Percentiles rank a stretch among this genome's conserved stretches.
phyloP scores from a whole-genome alignment of 768 basidiomycete genomes.

The Leccinum variicolor region DNA sequence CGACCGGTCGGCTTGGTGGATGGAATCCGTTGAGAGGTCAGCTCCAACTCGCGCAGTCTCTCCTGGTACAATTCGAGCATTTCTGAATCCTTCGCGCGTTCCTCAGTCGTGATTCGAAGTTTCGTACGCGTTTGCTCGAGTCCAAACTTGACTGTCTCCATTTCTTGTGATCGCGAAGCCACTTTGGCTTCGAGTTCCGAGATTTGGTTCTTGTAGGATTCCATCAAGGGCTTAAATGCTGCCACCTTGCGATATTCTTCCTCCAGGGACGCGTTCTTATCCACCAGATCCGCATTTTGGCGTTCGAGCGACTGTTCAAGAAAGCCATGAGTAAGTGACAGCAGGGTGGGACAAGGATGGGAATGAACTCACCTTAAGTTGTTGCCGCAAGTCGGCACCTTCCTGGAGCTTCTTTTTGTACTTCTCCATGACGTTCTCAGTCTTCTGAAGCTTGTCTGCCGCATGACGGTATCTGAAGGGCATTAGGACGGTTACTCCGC shows the following conservation, averaged over 20 bases:
- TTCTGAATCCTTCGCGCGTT: slow-evolving; percentile 76
- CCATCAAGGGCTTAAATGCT: slow-evolving; percentile 85
- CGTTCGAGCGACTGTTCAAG: slow-evolving; percentile 72
- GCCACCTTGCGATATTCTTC: slow-evolving; percentile 88
- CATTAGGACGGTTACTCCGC: not conserved
- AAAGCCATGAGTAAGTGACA: slow-evolving; percentile 1
- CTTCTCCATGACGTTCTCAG: slow-evolving; percentile 97
- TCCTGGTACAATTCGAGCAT: slow-evolving; percentile 89
- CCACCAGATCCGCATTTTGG: slow-evolving; percentile 89
- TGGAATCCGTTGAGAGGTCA: slow-evolving; percentile 52
- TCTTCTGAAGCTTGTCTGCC: slow-evolving; percentile 88
- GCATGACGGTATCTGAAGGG: slow-evolving; percentile 78
- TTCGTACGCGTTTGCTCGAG: slow-evolving; percentile 72
- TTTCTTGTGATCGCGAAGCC: slow-evolving; percentile 63
- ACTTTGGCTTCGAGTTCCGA: slow-evolving; percentile 73
- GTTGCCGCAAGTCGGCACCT: slow-evolving; percentile 82
- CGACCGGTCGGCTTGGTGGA: slow-evolving; percentile 23
- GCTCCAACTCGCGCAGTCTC: slow-evolving; percentile 82
- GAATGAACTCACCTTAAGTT: slow-evolving; percentile 61
- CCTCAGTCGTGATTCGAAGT: slow-evolving; percentile 63
- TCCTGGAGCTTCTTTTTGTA: slow-evolving; percentile 99
- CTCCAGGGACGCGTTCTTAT: slow-evolving; percentile 88
- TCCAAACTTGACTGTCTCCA: slow-evolving; percentile 69
- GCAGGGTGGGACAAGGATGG: not conserved
- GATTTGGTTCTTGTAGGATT: slow-evolving; percentile 88